Evolutionary conservation across 805 yeast genomes (phyloP), one percentile per base, ranked within the genome.

Genomic region (Tetrapisispora arboricola): DNA sequence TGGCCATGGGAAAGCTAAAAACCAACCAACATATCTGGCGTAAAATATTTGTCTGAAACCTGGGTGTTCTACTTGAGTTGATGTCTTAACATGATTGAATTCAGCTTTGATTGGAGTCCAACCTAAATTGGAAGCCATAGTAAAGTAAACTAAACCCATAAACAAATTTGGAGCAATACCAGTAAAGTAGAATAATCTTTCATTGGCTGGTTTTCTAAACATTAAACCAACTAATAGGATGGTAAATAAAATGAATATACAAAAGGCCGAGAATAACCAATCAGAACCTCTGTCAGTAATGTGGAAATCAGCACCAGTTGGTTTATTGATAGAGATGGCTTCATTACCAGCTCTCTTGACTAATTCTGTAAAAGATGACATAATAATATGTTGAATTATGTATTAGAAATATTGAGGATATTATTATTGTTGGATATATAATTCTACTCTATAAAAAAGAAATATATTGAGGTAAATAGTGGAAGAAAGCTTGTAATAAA

Each of bases 251-350:
- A 64, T 58, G 50, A 73, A 71, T 16, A 75, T 46, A 30, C 70
- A 55, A 55, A 78, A 77, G 16, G 66, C 80, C 3, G 84, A 68
- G 80, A 82, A 79, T 49, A 73, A 68, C 84, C 83, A 78, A 58
- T 74, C 76, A 7, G 83, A 76, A 58, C 84, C 84, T 55, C 76
- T 75, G 9, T 51, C 42, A 10, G 81, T 77, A 27, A 79, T 44
- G 43, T 72, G 73, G 56, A 78, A 71, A 47, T 75, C 81, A 29
- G 68, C 62, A 30, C 57, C 60, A 6, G 63, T 47, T 44, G 70
- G 62, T 11, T 73, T 70, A 51, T 76, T 76, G 40, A 71, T 48
- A 4, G 49, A 44, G 16, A 73, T 51, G 29, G 73, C 76, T 36
- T 68, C 51, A 46, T 71, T 70, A 39, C 60, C 60, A 40, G 54